phyloP scores from a whole-genome alignment of 495 filamentous ascomycete species.

The Letharia lupina region DNA sequence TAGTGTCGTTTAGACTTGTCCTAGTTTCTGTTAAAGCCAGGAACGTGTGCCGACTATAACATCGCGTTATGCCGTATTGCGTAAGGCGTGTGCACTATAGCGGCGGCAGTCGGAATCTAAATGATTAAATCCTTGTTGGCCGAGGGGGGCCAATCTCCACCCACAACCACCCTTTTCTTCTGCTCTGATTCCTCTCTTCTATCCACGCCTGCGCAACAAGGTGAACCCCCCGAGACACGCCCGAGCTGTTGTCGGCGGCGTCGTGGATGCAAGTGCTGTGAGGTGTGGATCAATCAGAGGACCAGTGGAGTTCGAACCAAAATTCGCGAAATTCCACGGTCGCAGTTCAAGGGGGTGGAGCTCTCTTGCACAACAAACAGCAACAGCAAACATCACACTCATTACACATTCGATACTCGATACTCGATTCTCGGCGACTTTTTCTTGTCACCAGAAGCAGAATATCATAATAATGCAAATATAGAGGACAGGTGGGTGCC shows the following conservation, averaged over 20 bases:
- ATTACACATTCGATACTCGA: constrained; percentile 5
- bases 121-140: neutral
- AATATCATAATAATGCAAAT: constrained; percentile 9
- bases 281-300: constrained; percentile 5
- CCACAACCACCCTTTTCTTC: constrained; percentile 10
- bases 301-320: neutral
- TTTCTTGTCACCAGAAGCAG: neutral
- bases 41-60: neutral
- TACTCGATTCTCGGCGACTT: neutral
- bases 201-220: constrained; percentile 10
- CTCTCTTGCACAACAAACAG: constrained; percentile 10
- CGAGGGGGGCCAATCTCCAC: neutral
- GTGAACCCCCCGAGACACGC: constrained; percentile 13
- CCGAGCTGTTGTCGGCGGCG: constrained; percentile 19
- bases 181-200: constrained; percentile 1
- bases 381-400: constrained; percentile 8
- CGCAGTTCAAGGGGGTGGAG: constrained; percentile 13
- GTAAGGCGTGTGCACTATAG: neutral
- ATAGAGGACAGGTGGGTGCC: constrained; percentile 14
- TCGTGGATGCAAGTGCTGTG: constrained; percentile 15
- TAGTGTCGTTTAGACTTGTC: constrained; percentile 4
- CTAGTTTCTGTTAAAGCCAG: neutral
- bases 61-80: neutral
- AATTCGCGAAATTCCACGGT: constrained; percentile 3
- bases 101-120: constrained; percentile 1